Evolutionary conservation across 352 stramenopile species (phyloP), one percentile per base, ranked within the genome.

Genomic region (Globisporangium nagaii): DNA sequence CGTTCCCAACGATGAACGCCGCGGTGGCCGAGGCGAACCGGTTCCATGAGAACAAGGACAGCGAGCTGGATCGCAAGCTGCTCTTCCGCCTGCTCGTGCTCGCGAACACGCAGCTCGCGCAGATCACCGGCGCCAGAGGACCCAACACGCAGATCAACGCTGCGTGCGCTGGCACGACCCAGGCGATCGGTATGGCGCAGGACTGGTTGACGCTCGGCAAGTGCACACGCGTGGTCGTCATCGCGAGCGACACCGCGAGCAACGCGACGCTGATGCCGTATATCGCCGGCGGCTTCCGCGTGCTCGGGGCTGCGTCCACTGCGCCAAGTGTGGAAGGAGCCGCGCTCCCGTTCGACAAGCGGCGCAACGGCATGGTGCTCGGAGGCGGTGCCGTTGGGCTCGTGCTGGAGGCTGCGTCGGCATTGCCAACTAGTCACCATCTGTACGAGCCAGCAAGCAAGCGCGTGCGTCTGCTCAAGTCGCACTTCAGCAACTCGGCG

Each of bases 71-170:
- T 64, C 84, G 93, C 15, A 99, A 99, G 71, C 96, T 98, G 49
- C 82, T 99, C 10, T 98, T 99, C 71, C 88, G 92, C 10, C 77
- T 98, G 7, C 69, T 98, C 4, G 90, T 98, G 13, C 74, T 98
- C 1, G 96, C 93, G 4, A 98, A 99, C 68, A 88, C 96, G 42
- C 96, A 99, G 66, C 69, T 99, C 35, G 96, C 96, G 19, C 96
- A 99, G 70, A 78, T 98, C 51, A 94, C 86, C 10, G 93, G 93
- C 41, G 97, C 93, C 31, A 74, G 84, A 44, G 96, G 96, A 20
- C 95, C 95, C 1, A 99, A 99, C 65, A 98, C 94, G 34, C 96
- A 99, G 62, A 93, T 93, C 5, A 99, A 99, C 71, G 93, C 93
- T 2, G 95, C 96, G 8, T 99, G 96, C 70, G 93, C 94, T 40